Conservation (phyloP, 169 alveolate genomes). For the Eimeria falciformis region DNA sequence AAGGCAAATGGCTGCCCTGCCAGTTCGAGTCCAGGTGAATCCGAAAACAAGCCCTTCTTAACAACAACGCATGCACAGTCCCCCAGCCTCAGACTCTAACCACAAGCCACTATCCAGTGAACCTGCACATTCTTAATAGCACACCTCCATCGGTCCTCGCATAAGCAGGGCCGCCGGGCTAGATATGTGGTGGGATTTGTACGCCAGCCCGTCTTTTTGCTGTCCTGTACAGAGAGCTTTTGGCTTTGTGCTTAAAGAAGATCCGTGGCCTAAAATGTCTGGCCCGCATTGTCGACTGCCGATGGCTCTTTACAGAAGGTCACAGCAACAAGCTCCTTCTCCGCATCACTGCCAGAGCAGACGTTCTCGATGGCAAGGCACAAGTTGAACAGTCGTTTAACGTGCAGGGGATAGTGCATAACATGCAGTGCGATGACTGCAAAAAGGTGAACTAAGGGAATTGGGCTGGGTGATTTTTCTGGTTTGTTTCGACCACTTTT, state of each 20-base stretch:
- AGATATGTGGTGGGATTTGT: too few species aligned
- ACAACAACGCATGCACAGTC: background rate
- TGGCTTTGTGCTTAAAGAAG: conserved; percentile 97
- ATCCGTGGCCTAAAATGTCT: conserved; percentile 95
- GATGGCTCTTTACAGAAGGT: conserved; percentile 94
- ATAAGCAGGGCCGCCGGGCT: too few species aligned
- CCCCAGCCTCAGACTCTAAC: background rate
- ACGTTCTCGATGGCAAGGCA: conserved; percentile 92
- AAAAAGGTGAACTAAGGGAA: conserved; percentile 91
- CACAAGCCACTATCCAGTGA: background rate
- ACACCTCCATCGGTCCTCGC: too few species aligned
- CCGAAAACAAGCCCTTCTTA: background rate
- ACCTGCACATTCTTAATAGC: background rate
- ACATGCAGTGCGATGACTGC: conserved; percentile 98
- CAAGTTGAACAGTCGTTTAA: conserved; percentile 92
- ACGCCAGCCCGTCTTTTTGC: too few species aligned
- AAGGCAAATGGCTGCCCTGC: conserved; percentile 96
- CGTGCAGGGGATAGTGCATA: conserved; percentile 93
- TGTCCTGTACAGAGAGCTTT: conserved; percentile 97
- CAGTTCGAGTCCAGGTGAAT: conserved; percentile 90
- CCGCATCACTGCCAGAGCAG: conserved; percentile 96
- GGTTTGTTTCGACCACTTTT: background rate
- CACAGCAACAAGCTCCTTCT: conserved; percentile 94
- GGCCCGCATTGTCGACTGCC: conserved; percentile 93
- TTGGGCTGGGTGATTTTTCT: too few species aligned